A percentile compares a stretch with the other conserved stretches of the same genome.
phyloP scores from a whole-genome alignment of 805 yeast genomes.

The Saccharomyces jurei region DNA sequence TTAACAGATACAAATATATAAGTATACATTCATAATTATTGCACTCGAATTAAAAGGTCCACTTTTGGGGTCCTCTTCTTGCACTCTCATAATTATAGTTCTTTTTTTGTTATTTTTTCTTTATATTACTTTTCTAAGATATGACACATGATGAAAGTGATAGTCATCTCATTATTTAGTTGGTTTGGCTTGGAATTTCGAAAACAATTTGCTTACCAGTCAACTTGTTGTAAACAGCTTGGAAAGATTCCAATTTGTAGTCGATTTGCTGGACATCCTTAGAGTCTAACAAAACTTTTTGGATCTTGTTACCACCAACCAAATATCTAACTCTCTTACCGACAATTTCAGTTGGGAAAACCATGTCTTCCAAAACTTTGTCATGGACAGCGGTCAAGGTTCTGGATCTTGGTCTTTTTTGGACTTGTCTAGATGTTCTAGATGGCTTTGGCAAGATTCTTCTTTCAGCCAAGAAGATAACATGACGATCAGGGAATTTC shows the following conservation, averaged over 20 bases:
- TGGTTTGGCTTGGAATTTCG: slow-evolving; percentile 64
- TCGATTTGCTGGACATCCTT: slow-evolving; percentile 95
- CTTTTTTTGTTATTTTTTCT: not conserved
- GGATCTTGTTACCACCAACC: slow-evolving; percentile 97
- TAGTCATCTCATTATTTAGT: slow-evolving; percentile 17
- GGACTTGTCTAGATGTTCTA: slow-evolving; percentile 85
- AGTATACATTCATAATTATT: not conserved
- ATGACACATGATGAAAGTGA: not conserved
- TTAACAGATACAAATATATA: not conserved
- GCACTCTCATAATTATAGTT: not conserved
- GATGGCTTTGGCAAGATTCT: slow-evolving; percentile 99
- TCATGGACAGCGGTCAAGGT: slow-evolving; percentile 98
- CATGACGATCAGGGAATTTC: slow-evolving; percentile 99
- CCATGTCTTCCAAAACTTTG: slow-evolving; percentile 96
- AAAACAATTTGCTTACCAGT: slow-evolving; percentile 99
- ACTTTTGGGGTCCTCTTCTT: not conserved
- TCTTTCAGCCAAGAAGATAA: slow-evolving; percentile 98
- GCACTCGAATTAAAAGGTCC: not conserved
- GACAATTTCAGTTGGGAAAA: slow-evolving; percentile 97
- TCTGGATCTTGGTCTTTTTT: slow-evolving; percentile 99
- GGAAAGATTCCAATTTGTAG: slow-evolving; percentile 99
- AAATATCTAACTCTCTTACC: slow-evolving; percentile 99
- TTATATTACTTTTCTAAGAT: not conserved
- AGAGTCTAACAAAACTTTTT: slow-evolving; percentile 94
- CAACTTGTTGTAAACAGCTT: slow-evolving; percentile 94